Evolutionary conservation across 179 eudicot genomes (phyloP).

Genomic region (Patellifolia procumbens): DNA sequence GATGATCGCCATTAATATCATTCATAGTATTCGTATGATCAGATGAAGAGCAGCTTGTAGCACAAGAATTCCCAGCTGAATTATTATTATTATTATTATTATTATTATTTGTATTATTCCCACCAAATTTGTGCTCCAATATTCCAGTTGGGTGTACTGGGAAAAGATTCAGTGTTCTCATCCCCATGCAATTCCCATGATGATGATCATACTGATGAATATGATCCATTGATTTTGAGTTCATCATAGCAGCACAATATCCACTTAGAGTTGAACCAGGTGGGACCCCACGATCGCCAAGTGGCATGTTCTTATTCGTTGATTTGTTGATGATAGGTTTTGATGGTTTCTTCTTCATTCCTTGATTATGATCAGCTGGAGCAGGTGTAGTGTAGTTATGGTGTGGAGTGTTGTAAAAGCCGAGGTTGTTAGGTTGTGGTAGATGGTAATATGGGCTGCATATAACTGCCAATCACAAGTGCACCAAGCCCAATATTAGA

Average conservation of each 20-base stretch:
- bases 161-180: constrained; percentile 62
- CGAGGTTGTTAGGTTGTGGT: constrained; percentile 18
- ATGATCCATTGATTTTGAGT: constrained; percentile 20
- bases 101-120: neutral
- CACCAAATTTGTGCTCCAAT: constrained; percentile 31
- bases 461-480: constrained; percentile 21
- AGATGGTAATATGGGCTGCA: constrained; percentile 24
- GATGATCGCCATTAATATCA: constrained; percentile 9
- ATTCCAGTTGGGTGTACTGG: constrained; percentile 75
- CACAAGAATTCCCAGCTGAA: constrained; percentile 26
- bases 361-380: constrained; percentile 3
- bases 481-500: neutral
- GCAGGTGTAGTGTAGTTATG: constrained; percentile 19
- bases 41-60: constrained; percentile 20
- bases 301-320: neutral
- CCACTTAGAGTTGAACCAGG: constrained; percentile 28
- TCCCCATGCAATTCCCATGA: neutral
- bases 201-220: neutral
- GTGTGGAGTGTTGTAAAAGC: constrained; percentile 12
- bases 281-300: constrained; percentile 18
- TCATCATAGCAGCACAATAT: constrained; percentile 31
- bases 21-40: constrained; percentile 5
- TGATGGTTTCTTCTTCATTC: neutral
- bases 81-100: too few species aligned
- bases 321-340: neutral